Percentiles rank a stretch among this genome's conserved stretches.
Conservation (phyloP, 164 flowering plant genomes). For the Dillenia turbinata region DNA sequence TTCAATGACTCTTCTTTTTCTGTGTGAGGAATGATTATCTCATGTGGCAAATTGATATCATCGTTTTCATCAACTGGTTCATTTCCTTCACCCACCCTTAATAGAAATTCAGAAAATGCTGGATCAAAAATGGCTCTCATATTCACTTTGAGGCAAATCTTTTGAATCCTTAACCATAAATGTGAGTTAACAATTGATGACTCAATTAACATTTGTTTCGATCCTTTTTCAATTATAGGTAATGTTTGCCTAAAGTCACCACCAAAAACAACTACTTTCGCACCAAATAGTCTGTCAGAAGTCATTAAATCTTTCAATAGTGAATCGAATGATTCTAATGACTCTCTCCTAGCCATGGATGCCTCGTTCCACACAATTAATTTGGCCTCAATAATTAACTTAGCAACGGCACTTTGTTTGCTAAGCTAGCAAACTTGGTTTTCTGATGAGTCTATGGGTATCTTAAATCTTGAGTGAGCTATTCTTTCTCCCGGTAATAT, state of each 20-base stretch:
- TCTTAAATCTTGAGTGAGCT: conserved; percentile 19
- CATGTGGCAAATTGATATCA: neutral
- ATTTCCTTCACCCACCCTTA: neutral
- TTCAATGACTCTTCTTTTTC: neutral
- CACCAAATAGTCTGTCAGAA: neutral
- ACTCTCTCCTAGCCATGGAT: neutral
- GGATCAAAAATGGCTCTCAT: neutral
- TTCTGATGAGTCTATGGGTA: neutral
- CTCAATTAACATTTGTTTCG: neutral
- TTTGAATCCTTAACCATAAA: neutral
- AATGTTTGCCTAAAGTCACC: conserved; percentile 11
- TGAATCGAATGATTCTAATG: conserved; percentile 9
- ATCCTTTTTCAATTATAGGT: conserved; percentile 1
- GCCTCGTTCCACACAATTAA: conserved; percentile 15
- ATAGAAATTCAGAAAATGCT: neutral
- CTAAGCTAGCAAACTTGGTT: neutral
- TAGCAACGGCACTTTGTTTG: neutral
- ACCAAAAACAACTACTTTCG: conserved; percentile 11
- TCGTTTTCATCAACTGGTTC: neutral
- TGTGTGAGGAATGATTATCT: neutral
- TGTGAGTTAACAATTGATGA: neutral
- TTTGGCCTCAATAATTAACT: neutral
- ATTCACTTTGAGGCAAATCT: neutral
- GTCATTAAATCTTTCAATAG: conserved; percentile 6
- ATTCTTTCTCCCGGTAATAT: conserved; percentile 11